Conservation (phyloP, 2,329 filamentous ascomycete genomes). For the Aaosphaeria pasadenensis region DNA sequence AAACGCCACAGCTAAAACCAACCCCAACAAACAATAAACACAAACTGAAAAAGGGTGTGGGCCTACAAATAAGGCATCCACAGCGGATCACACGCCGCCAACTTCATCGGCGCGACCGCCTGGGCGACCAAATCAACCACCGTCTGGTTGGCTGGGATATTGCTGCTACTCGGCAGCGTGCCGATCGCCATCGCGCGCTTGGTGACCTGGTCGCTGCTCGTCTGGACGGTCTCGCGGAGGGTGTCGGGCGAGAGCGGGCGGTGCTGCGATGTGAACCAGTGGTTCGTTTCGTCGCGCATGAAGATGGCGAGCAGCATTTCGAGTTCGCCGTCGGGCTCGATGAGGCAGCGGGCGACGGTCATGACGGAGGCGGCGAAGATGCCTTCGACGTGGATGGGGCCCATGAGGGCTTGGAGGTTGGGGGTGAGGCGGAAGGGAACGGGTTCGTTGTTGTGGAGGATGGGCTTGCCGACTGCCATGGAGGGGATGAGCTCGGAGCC, state of each 20-base stretch:
- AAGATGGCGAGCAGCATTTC: conserved; percentile 93
- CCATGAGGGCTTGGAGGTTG: conserved; percentile 94
- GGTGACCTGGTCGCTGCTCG: conserved; percentile 87
- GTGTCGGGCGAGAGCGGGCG: conserved; percentile 62
- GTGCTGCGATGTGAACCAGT: conserved; percentile 86
- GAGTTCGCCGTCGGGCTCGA: conserved; percentile 77
- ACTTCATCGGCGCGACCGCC: conserved; percentile 85
- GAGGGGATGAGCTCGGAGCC: conserved; percentile 89
- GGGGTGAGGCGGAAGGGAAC: conserved; percentile 97
- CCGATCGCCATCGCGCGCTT: conserved; percentile 86
- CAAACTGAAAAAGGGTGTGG: no score
- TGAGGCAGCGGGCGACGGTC: conserved; percentile 92
- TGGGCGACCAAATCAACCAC: conserved; percentile 92
- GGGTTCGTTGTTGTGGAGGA: conserved; percentile 92
- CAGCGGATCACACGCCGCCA: conserved; percentile 84
- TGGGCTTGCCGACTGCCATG: conserved; percentile 78
- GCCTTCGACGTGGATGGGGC: conserved; percentile 90
- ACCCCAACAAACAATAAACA: no score
- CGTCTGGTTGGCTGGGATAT: conserved; percentile 92
- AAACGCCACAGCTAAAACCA: no score
- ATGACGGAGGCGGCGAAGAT: conserved; percentile 95
- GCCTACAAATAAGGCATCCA: conserved; percentile 97
- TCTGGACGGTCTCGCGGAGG: conserved; percentile 74
- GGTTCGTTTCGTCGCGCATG: conserved; percentile 96
- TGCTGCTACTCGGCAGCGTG: conserved; percentile 66